A percentile compares a stretch with the other conserved stretches of the same genome.
phyloP scores from a whole-genome alignment of 257 asterid species.

The Solanum boliviense region DNA sequence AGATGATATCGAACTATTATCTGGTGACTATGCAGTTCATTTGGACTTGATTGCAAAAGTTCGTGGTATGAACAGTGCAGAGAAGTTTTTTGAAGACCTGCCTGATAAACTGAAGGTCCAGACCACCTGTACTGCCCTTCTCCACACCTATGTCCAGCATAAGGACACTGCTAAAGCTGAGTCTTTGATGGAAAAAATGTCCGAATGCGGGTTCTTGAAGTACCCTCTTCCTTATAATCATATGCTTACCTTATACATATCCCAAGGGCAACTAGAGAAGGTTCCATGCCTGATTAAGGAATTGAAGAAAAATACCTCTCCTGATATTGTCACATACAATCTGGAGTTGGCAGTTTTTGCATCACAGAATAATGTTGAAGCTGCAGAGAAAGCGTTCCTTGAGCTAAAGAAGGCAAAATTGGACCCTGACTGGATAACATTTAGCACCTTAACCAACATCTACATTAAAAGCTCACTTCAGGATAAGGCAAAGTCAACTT shows the following conservation, averaged over 20 bases:
- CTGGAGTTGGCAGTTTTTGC: slow-evolving; percentile 68
- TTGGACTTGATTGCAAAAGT: slow-evolving; percentile 82
- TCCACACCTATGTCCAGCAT: slow-evolving; percentile 71
- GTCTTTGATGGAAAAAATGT: slow-evolving; percentile 72
- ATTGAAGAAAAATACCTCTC: slow-evolving; percentile 60
- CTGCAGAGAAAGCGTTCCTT: slow-evolving; percentile 53
- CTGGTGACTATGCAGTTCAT: slow-evolving; percentile 93
- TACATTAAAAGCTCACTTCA: slow-evolving; percentile 57
- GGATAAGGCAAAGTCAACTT: slow-evolving; percentile 55
- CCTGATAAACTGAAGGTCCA: slow-evolving; percentile 68
- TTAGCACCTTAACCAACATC: slow-evolving; percentile 77
- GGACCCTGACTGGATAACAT: slow-evolving; percentile 90
- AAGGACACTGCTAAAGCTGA: slow-evolving; percentile 57
- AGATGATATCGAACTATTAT: slow-evolving; percentile 59
- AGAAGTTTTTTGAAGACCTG: slow-evolving; percentile 74
- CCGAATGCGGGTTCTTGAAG: slow-evolving; percentile 61
- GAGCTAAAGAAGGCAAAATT: slow-evolving; percentile 50
- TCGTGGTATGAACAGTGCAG: slow-evolving; percentile 78
- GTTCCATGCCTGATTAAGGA: slow-evolving; percentile 41
- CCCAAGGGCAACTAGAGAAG: slow-evolving; percentile 55
- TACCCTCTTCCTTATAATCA: slow-evolving; percentile 83
- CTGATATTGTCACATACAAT: slow-evolving; percentile 78
- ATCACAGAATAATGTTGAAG: slow-evolving; percentile 46
- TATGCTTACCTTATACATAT: slow-evolving; percentile 65
- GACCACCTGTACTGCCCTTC: slow-evolving; percentile 73